These are phyloP conservation scores for Discostella pseudostelligera DNA, from an alignment of 108 stramenopile genomes.

Conservation along the genomic window DNA sequence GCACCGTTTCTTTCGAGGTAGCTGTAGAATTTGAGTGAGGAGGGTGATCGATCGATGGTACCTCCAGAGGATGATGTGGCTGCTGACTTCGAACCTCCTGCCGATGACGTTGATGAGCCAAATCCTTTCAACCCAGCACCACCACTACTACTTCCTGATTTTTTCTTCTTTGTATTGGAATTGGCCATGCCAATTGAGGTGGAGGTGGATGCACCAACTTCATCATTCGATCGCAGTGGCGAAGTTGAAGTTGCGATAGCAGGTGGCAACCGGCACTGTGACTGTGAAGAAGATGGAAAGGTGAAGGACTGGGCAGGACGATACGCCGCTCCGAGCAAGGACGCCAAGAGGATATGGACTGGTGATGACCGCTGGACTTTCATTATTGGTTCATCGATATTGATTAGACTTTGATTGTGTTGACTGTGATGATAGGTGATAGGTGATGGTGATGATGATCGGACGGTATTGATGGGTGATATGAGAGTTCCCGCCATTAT, in stretches of 20 bases:
- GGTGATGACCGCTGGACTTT: background rate
- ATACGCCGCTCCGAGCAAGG: background rate
- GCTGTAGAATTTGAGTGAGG: slow-evolving; percentile 58
- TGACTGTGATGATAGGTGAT: background rate
- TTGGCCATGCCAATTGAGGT: slow-evolving; percentile 27
- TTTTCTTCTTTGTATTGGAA: slow-evolving; percentile 36
- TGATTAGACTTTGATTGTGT: too few relatives aligned
- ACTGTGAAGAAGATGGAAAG: background rate
- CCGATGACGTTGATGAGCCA: slow-evolving; percentile 34
- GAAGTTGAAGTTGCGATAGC: background rate
- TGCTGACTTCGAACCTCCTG: slow-evolving; percentile 4
- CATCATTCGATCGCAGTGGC: background rate
- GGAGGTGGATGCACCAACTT: background rate
- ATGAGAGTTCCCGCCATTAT: too few relatives aligned
- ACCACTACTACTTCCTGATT: slow-evolving; percentile 10
- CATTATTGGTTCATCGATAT: background rate
- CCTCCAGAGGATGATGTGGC: background rate
- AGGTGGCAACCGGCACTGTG: background rate
- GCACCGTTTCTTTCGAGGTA: slow-evolving; percentile 55
- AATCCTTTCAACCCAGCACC: slow-evolving; percentile 48
- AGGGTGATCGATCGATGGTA: slow-evolving; percentile 56
- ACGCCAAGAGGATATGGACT: background rate
- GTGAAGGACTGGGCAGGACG: background rate
- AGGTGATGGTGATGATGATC: too few relatives aligned
- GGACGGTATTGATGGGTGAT: too few relatives aligned